Percentiles rank a stretch among this genome's conserved stretches.
Conservation (phyloP, 2,329 filamentous ascomycete genomes). For the Colletotrichum sp. region DNA sequence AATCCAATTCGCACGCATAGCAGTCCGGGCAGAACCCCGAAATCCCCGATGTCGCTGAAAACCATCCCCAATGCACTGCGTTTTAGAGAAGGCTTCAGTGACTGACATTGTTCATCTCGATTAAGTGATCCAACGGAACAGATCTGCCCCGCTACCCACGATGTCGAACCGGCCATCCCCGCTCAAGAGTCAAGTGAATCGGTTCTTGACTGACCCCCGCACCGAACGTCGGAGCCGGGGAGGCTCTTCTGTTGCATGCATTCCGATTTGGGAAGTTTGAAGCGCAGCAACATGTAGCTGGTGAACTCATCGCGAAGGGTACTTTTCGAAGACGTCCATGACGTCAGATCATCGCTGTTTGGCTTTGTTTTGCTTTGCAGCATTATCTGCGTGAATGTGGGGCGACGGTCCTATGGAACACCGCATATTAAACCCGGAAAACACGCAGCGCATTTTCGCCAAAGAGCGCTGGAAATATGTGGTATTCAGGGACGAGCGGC, state of each 20-base stretch:
- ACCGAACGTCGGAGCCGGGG: not conserved
- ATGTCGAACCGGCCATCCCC: not conserved
- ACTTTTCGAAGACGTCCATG: not conserved
- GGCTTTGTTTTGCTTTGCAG: not conserved
- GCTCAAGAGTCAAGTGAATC: not conserved
- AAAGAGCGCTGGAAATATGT: not conserved
- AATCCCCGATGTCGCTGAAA: not conserved
- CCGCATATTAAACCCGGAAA: not conserved
- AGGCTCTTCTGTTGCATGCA: not conserved
- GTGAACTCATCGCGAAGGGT: not conserved
- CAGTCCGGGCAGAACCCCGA: not conserved
- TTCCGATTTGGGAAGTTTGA: not conserved
- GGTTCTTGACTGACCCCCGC: not conserved
- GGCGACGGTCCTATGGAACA: not conserved
- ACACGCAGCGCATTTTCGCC: not conserved
- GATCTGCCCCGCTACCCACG: not conserved
- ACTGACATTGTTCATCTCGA: not conserved
- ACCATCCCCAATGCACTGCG: not conserved
- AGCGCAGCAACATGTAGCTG: not conserved
- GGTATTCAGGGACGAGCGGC: not conserved
- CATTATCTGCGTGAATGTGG: not conserved
- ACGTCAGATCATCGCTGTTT: not conserved
- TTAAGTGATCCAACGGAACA: not conserved
- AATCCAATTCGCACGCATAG: not conserved
- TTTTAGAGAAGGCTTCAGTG: not conserved